These are phyloP conservation scores for Trapa incisa DNA, from an alignment of 345 rosid genomes.

Conservation along the genomic window DNA sequence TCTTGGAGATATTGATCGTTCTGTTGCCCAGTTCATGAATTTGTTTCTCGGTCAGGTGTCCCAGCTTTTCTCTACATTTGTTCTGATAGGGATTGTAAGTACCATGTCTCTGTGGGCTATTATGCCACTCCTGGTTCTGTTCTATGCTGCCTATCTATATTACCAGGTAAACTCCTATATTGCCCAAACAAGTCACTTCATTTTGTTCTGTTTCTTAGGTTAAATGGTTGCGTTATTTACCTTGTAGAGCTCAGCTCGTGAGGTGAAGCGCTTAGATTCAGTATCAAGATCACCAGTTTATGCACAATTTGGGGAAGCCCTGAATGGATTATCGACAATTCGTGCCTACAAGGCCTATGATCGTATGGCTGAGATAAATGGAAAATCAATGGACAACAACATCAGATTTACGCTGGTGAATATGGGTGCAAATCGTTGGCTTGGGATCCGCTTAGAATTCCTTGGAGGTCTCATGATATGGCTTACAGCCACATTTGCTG, in stretches of 20 bases:
- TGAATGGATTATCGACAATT: constrained; percentile 74
- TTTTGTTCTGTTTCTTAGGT: too few species aligned
- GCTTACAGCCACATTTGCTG: constrained; percentile 81
- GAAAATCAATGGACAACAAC: constrained; percentile 80
- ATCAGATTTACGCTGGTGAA: constrained; percentile 77
- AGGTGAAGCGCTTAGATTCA: constrained; percentile 85
- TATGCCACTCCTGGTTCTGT: constrained; percentile 79
- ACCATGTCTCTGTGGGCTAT: constrained; percentile 85
- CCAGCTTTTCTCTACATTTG: constrained; percentile 85
- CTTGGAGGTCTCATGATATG: constrained; percentile 91
- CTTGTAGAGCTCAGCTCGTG: constrained; percentile 72
- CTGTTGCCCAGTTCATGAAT: constrained; percentile 55
- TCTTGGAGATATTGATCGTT: constrained; percentile 76
- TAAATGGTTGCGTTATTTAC: too few species aligned
- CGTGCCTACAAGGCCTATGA: constrained; percentile 91
- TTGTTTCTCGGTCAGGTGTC: constrained; percentile 65
- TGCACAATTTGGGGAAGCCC: constrained; percentile 92
- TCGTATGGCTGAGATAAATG: constrained; percentile 59
- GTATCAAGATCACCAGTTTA: constrained; percentile 76
- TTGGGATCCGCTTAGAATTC: constrained; percentile 61
- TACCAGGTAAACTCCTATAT: constrained; percentile 48
- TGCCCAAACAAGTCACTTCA: too few species aligned
- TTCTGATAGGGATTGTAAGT: constrained; percentile 76
- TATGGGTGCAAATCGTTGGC: constrained; percentile 75
- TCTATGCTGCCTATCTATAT: constrained; percentile 77